Evolutionary conservation across 768 basidiomycete species (phyloP), one percentile per base, ranked within the genome.

Genomic region (Pulveroboletus sp.): DNA sequence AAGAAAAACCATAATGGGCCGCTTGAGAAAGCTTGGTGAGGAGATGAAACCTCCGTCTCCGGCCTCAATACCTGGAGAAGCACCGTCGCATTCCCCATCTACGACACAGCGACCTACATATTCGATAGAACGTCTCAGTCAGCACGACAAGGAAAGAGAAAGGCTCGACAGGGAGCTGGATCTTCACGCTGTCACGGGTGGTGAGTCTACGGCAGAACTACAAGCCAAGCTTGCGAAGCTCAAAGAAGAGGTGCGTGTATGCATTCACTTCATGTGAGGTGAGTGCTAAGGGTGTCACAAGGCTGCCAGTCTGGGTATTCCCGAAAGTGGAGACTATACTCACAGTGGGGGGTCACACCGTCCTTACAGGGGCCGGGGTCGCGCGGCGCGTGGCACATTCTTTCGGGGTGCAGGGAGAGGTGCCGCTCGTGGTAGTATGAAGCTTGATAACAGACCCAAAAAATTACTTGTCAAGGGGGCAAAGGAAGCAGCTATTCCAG

Each of bases 361-460:
- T 9, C 79, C 84, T 26, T 85, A 86, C 41, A 78, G 89, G 50
- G 85, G 84, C 10, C 80, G 84, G 24, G 80, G 74, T 30, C 73
- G 86, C 47, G 86, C 83, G 3, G 69, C 66, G 26, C 74, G 74
- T 0, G 68, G 89, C 40, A 71, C 79, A 13, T 84, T 76, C 59
- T 81, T 76, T 65, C 80, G 86, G 13, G 77, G 76, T 37, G 75
- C 73, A 8, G 73, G 78, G 55, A 80, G 89, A 39, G 87, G 89
- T 49, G 83, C 80, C 40, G 75, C 82, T 9, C 78, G 85, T 37
- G 72, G 75, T 9, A 91, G 83, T 59, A 87, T 95, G 86, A 88
- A 88, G 62, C 79, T 96, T 27, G 93, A 96, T 67, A 92, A 93
- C 61, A 81, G 93, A 15, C 88, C 93, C 9, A 87, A 83, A 71